Evolutionary conservation across 2,329 filamentous ascomycete genomes (phyloP).

Genomic region (Furcasterigmium furcatum): DNA sequence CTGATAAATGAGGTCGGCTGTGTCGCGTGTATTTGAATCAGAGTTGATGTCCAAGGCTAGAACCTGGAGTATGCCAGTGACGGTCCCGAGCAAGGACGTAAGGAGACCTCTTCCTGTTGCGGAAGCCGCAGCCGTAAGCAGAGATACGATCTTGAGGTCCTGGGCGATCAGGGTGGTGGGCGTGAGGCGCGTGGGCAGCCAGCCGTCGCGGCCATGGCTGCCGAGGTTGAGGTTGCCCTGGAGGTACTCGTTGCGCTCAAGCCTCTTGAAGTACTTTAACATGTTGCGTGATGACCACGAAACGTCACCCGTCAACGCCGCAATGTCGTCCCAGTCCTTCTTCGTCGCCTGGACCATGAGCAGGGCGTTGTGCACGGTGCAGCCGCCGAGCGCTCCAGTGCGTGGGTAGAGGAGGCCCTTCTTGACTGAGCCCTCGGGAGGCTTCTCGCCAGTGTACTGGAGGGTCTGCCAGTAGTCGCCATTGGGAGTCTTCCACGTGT

Average conservation of each 20-base stretch:
- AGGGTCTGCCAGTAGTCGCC: too few relatives aligned
- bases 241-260: conserved; percentile 55
- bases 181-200: conserved; percentile 27
- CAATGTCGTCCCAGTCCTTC: conserved; percentile 57
- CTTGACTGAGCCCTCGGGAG: conserved; percentile 31
- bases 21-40: conserved; percentile 1
- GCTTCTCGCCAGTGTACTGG: conserved; percentile 23
- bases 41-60: conserved; percentile 3
- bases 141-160: conserved; percentile 5
- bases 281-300: conserved; percentile 58
- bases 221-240: conserved; percentile 25
- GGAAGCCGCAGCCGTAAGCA: conserved; percentile 6
- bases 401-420: conserved; percentile 44
- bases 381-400: conserved; percentile 41
- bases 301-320: conserved; percentile 53
- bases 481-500: conserved; percentile 28
- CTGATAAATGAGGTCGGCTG: conserved; percentile 12
- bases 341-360: conserved; percentile 55
- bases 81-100: conserved; percentile 1
- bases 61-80: background rate
- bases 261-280: conserved; percentile 52
- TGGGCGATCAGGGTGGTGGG: conserved; percentile 1
- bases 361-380: conserved; percentile 57
- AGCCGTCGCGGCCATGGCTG: conserved; percentile 53
- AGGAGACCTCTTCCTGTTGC: conserved; percentile 5